A percentile compares a stretch with the other conserved stretches of the same genome.
These are phyloP conservation scores for Chlorella sp. DNA, from an alignment of 139 green algal species.

Conservation along the genomic window DNA sequence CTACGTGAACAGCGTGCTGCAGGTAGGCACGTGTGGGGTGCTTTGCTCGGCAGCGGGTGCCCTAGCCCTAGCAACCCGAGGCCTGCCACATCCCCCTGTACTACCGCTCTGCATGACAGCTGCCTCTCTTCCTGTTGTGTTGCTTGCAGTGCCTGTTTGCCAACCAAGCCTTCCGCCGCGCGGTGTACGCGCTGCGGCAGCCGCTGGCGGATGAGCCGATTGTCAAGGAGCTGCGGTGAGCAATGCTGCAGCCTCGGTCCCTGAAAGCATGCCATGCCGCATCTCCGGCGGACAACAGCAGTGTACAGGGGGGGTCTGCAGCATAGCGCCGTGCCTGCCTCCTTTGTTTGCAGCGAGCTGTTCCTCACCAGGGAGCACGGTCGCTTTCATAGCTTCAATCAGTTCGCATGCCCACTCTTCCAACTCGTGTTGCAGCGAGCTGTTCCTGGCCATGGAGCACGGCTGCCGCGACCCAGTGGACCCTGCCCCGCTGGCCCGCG, in stretches of 20 bases:
- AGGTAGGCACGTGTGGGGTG: not conserved
- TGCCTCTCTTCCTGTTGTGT: too few relatives aligned
- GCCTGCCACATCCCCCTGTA: too few relatives aligned
- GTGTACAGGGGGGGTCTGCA: too few relatives aligned
- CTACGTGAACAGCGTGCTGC: slow-evolving; percentile 87
- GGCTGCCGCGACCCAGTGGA: slow-evolving; percentile 64
- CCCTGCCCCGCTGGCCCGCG: slow-evolving; percentile 67
- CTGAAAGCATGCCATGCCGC: too few relatives aligned
- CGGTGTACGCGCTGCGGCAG: slow-evolving; percentile 56
- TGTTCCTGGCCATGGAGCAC: slow-evolving; percentile 58
- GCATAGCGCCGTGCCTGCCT: too few relatives aligned
- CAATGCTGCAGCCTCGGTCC: too few relatives aligned
- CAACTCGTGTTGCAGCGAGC: not conserved
- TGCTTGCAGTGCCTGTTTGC: slow-evolving; percentile 81
- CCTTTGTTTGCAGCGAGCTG: slow-evolving; percentile 13
- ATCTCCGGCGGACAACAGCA: too few relatives aligned
- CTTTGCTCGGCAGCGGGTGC: too few relatives aligned
- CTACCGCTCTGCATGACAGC: too few relatives aligned
- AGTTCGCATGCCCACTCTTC: too few relatives aligned
- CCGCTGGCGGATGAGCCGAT: slow-evolving; percentile 33
- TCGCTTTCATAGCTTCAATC: too few relatives aligned
- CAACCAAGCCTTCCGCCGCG: slow-evolving; percentile 65
- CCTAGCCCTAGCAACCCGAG: too few relatives aligned
- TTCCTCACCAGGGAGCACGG: slow-evolving; percentile 65
- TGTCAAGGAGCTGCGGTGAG: slow-evolving; percentile 52